phyloP scores from a whole-genome alignment of 306 rosid species.

The Cucumis cinereus region DNA sequence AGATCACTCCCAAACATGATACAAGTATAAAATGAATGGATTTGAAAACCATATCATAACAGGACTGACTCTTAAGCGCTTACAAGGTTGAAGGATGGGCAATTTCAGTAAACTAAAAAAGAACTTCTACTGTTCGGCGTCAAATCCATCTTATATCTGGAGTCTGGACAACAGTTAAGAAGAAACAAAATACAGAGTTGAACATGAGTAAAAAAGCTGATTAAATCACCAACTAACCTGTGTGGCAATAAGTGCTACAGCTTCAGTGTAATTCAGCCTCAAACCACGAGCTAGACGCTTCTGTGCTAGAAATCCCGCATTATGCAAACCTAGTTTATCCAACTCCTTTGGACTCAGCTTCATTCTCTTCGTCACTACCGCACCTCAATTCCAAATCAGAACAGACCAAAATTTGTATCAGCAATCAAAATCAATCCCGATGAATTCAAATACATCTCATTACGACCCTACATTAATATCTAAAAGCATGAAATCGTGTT shows the following conservation, averaged over 20 bases:
- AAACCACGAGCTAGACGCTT: slow-evolving; percentile 96
- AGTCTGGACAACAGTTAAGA: not conserved
- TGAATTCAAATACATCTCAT: not conserved
- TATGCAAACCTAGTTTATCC: slow-evolving; percentile 54
- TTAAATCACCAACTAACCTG: slow-evolving; percentile 45
- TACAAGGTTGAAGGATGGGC: not conserved
- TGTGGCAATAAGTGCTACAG: slow-evolving; percentile 72
- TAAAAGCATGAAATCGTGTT: not conserved
- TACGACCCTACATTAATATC: not conserved
- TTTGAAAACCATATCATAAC: not conserved
- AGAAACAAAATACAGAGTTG: not conserved
- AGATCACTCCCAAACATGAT: not conserved
- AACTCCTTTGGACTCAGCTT: slow-evolving; percentile 62
- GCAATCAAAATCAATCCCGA: not conserved
- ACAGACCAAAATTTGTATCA: not conserved
- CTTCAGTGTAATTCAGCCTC: slow-evolving; percentile 62
- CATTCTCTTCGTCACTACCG: slow-evolving; percentile 25
- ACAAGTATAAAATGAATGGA: not conserved
- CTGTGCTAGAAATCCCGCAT: slow-evolving; percentile 84
- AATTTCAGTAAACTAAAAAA: not conserved
- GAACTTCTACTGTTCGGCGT: not conserved
- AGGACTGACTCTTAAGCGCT: not conserved
- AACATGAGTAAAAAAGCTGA: not conserved
- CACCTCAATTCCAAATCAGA: not conserved
- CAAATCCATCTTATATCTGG: not conserved